Conservation (phyloP, 495 filamentous ascomycete genomes). For the Xylaria acuta region DNA sequence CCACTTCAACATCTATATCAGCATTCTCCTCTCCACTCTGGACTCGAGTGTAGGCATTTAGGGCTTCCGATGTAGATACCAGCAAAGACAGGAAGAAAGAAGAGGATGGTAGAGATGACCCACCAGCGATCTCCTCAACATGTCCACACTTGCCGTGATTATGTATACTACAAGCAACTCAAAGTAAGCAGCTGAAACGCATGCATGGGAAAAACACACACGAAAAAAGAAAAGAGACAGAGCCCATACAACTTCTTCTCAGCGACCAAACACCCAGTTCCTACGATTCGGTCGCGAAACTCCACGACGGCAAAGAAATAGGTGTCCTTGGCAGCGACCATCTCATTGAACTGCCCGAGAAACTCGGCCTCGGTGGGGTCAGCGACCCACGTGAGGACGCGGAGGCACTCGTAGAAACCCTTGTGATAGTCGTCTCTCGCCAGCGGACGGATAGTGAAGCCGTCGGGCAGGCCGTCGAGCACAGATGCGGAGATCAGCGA, state of each 20-base stretch:
- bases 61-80: neutral
- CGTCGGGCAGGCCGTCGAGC: slow-evolving; percentile 64
- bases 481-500: slow-evolving; percentile 74
- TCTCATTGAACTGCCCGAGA: slow-evolving; percentile 78
- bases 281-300: slow-evolving; percentile 70
- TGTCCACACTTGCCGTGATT: slow-evolving; percentile 74
- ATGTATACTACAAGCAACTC: slow-evolving; percentile 57
- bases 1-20: slow-evolving; percentile 51
- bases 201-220: neutral
- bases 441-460: slow-evolving; percentile 77
- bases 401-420: slow-evolving; percentile 79
- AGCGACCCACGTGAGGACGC: slow-evolving; percentile 81
- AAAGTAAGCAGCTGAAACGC: neutral
- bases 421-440: slow-evolving; percentile 70
- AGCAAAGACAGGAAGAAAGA: neutral
- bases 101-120: neutral
- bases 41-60: neutral
- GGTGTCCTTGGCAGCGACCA: slow-evolving; percentile 68
- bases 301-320: slow-evolving; percentile 81
- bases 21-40: neutral
- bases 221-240: neutral
- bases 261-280: slow-evolving; percentile 78
- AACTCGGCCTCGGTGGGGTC: slow-evolving; percentile 74
- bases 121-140: slow-evolving; percentile 82
- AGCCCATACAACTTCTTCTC: slow-evolving; percentile 70